Evolutionary conservation across 1,139 yeast genomes (phyloP).

Genomic region (Saccharomyces hybrid): DNA sequence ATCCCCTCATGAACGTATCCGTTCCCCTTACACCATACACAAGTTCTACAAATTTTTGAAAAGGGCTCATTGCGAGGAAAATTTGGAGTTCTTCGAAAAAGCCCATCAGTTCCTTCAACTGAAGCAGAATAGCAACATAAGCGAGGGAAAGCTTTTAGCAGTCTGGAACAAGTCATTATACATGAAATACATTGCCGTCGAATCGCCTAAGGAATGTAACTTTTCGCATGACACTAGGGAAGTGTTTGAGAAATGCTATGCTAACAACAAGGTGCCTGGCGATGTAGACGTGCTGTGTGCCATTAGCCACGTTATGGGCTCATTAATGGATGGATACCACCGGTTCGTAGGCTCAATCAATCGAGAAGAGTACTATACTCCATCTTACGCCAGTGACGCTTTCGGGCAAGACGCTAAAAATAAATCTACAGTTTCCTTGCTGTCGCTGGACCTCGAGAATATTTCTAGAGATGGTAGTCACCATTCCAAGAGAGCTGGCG

Average conservation of each 20-base stretch:
- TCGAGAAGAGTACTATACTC: background rate
- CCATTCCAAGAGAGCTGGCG: background rate
- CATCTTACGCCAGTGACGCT: background rate
- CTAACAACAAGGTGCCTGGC: constrained; percentile 13
- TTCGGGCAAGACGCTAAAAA: background rate
- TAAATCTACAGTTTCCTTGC: background rate
- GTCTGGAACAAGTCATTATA: constrained; percentile 24
- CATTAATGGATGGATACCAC: constrained; percentile 27
- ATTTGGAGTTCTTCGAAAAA: constrained; percentile 21
- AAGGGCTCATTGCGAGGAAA: constrained; percentile 29
- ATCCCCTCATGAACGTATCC: background rate
- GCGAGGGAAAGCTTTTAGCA: constrained; percentile 7
- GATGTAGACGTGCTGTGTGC: constrained; percentile 19
- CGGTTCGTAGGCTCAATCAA: constrained; percentile 7
- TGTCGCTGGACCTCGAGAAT: background rate
- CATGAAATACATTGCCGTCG: constrained; percentile 19
- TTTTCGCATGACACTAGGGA: constrained; percentile 24
- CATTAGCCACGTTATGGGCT: constrained; percentile 21
- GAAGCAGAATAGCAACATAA: constrained; percentile 2
- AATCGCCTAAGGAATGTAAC: constrained; percentile 29
- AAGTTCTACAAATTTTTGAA: constrained; percentile 22
- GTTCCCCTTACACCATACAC: constrained; percentile 14
- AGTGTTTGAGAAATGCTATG: constrained; percentile 18
- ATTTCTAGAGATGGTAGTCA: background rate
- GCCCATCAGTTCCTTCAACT: constrained; percentile 7